These are phyloP conservation scores for Fusarium decemcellulare DNA, from an alignment of 2,329 filamentous ascomycete species.

Conservation along the genomic window DNA sequence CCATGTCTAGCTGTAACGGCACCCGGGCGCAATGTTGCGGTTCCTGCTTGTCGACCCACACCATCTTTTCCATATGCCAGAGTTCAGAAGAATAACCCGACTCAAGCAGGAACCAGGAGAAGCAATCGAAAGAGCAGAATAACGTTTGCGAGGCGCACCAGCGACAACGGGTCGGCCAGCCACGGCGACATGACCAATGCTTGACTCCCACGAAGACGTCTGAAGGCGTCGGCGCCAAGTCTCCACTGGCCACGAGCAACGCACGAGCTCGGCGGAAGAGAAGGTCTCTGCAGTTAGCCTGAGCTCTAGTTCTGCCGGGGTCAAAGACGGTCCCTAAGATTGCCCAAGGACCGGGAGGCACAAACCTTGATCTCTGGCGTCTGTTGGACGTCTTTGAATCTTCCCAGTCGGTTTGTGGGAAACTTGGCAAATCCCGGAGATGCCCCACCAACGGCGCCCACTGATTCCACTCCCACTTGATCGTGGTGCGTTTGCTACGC, in stretches of 20 bases:
- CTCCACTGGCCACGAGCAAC: slow-evolving; percentile 41
- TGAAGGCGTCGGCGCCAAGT: slow-evolving; percentile 29
- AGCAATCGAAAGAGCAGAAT: background rate
- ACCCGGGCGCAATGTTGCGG: slow-evolving; percentile 39
- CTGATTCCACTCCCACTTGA: slow-evolving; percentile 44
- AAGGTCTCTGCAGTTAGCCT: slow-evolving; percentile 23
- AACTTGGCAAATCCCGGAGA: slow-evolving; percentile 29
- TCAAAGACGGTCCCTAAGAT: slow-evolving; percentile 31
- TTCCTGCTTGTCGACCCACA: slow-evolving; percentile 32
- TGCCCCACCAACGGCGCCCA: slow-evolving; percentile 34
- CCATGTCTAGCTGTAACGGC: slow-evolving; percentile 21
- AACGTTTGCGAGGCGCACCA: slow-evolving; percentile 12
- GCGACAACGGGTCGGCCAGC: slow-evolving; percentile 25
- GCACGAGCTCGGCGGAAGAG: slow-evolving; percentile 14
- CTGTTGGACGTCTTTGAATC: slow-evolving; percentile 23
- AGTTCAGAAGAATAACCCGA: background rate
- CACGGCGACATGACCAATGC: slow-evolving; percentile 35
- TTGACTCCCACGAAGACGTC: slow-evolving; percentile 17
- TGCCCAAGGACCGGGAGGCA: slow-evolving; percentile 20
- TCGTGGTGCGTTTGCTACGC: slow-evolving; percentile 38
- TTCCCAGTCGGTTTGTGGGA: slow-evolving; percentile 29
- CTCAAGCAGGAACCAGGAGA: background rate
- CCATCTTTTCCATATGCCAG: slow-evolving; percentile 1
- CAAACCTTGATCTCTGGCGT: slow-evolving; percentile 43
- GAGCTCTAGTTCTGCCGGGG: slow-evolving; percentile 15